A percentile compares a stretch with the other conserved stretches of the same genome.
Conservation (phyloP, 116 monocot genomes). For the Iris pallida region DNA sequence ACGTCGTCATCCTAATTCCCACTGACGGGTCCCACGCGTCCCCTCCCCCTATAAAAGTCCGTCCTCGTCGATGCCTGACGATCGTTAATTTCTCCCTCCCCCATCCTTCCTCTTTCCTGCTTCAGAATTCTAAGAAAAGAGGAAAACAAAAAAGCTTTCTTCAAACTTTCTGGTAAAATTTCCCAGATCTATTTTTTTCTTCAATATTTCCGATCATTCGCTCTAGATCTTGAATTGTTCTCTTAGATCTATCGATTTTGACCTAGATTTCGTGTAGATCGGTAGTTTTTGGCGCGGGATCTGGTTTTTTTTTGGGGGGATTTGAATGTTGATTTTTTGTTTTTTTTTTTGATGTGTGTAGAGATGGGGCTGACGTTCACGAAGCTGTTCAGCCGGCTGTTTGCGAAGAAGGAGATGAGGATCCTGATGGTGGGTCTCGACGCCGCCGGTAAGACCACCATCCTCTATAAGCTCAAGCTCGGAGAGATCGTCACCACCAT, state of each 20-base stretch:
- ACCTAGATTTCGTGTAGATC: background rate
- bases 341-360: background rate
- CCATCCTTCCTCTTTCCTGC: background rate
- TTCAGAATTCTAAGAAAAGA: background rate
- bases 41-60: background rate
- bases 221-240: background rate
- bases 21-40: background rate
- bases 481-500: conserved; percentile 20
- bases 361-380: conserved; percentile 25
- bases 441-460: conserved; percentile 20
- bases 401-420: conserved; percentile 24
- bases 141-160: background rate
- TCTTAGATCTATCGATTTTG: background rate
- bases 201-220: background rate
- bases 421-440: conserved; percentile 22
- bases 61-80: background rate
- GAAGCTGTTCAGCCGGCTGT: conserved; percentile 20
- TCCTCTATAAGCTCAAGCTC: conserved; percentile 19
- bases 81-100: background rate
- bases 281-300: background rate
- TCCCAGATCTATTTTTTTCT: background rate
- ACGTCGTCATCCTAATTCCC: background rate
- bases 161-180: background rate
- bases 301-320: background rate
- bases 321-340: background rate